Conservation (phyloP, 169 alveolate genomes). For the Plasmodium cynomolgi region DNA sequence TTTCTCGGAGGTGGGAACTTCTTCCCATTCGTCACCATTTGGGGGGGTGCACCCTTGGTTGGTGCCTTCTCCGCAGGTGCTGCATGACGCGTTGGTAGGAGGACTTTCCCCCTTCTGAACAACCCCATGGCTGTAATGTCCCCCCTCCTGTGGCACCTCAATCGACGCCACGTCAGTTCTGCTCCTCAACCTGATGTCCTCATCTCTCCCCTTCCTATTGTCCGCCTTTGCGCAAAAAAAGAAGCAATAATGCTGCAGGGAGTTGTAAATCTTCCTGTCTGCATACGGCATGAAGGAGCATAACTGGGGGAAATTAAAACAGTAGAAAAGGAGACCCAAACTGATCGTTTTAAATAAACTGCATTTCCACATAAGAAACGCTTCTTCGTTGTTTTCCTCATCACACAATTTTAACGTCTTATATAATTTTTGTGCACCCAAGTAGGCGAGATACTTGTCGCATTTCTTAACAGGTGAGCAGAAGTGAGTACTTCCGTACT, state of each 20-base stretch:
- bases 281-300: background rate
- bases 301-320: slow-evolving; percentile 5
- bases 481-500: slow-evolving; percentile 47
- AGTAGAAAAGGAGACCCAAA: slow-evolving; percentile 35
- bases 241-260: slow-evolving; percentile 25
- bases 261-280: background rate
- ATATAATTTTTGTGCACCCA: slow-evolving; percentile 43
- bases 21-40: background rate
- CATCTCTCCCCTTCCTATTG: background rate
- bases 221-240: slow-evolving; percentile 18
- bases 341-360: slow-evolving; percentile 29
- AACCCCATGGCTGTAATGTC: background rate
- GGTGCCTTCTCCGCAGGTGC: background rate
- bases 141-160: background rate
- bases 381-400: slow-evolving; percentile 28
- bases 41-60: background rate
- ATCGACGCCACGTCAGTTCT: background rate
- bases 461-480: slow-evolving; percentile 61
- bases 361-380: slow-evolving; percentile 22
- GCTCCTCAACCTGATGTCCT: background rate
- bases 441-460: slow-evolving; percentile 18
- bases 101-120: background rate
- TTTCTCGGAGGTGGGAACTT: background rate
- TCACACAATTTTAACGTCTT: slow-evolving; percentile 43
- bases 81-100: background rate